Evolutionary conservation across 2,329 filamentous ascomycete species (phyloP).

Genomic region (Sarocladium strictum): DNA sequence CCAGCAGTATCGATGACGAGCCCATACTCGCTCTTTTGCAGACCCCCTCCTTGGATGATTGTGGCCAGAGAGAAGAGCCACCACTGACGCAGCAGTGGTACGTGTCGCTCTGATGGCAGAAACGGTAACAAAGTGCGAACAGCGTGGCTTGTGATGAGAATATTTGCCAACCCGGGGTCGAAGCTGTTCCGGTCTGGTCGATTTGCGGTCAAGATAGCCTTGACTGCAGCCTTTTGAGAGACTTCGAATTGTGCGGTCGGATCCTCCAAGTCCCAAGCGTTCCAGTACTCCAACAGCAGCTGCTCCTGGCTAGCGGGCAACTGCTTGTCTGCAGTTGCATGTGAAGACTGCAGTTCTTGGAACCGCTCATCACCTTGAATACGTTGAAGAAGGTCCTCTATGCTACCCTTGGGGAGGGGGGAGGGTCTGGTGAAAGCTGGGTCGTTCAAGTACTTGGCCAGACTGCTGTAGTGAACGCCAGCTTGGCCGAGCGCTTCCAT

Average conservation of each 20-base stretch:
- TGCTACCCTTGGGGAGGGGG: conserved; percentile 52
- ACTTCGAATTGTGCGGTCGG: conserved; percentile 70
- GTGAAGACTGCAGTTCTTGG: background rate
- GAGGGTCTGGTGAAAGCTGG: conserved; percentile 62
- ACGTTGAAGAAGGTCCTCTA: conserved; percentile 64
- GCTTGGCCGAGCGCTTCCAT: conserved; percentile 80
- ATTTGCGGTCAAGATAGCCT: conserved; percentile 57
- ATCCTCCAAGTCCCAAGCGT: conserved; percentile 70
- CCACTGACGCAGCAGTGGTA: conserved; percentile 76
- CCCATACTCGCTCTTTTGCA: background rate
- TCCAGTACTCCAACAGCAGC: conserved; percentile 81
- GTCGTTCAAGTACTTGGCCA: conserved; percentile 67
- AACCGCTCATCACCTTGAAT: conserved; percentile 66
- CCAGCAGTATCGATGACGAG: conserved; percentile 44
- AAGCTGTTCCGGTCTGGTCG: conserved; percentile 56
- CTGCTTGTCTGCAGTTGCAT: conserved; percentile 34
- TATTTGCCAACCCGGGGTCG: conserved; percentile 77
- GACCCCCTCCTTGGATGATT: conserved; percentile 51
- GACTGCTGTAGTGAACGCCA: conserved; percentile 49
- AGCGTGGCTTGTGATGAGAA: conserved; percentile 82
- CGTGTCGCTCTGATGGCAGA: conserved; percentile 66
- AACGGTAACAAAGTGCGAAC: conserved; percentile 78
- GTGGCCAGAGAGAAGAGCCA: conserved; percentile 76
- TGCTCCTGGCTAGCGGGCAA: conserved; percentile 60
- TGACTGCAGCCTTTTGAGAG: conserved; percentile 57